Evolutionary conservation across 805 yeast species (phyloP), one percentile per base, ranked within the genome.

Genomic region (Zygosaccharomyces pseudorouxii): DNA sequence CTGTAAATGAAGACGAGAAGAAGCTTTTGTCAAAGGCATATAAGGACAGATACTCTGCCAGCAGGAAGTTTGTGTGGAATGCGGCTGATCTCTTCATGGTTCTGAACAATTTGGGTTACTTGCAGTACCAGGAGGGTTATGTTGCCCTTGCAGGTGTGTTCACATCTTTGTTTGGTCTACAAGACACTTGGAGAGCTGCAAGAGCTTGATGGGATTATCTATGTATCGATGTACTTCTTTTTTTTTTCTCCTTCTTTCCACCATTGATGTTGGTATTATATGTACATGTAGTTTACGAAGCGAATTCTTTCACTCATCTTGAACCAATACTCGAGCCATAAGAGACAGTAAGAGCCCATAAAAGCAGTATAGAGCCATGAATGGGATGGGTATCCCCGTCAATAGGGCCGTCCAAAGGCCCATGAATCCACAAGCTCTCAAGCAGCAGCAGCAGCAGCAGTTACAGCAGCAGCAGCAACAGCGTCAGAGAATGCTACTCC

Each of bases 111-210:
- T 76, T 86, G 67, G 74, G 77, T 49, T 70, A 73, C 68, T 71
- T 85, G 57, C 73, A 74, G 56, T 71, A 80, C 58, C 79, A 81
- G 63, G 97, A 90, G 58, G 93, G 95, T 43, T 75, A 82, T 37
- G 79, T 89, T 44, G 97, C 95, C 31, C 70, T 82, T 49, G 89
- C 93, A 33, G 98, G 98, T 63, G 76, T 85, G 22, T 70, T 86
- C 50, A 89, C 97, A 28, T 84, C 96, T 35, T 51, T 81, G 42
- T 72, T 89, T 68, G 96, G 96, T 38, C 72, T 89, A 46, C 79
- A 77, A 63, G 89, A 85, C 58, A 62, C 82, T 56, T 83, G 95
- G 95, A 70, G 64, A 31, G 65, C 76, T 40, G 75, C 78, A 4
- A 64, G 64, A 36, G 42, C 45, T 20, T 41, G 18, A 41, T 12